Evolutionary conservation across 1,139 yeast species (phyloP), one percentile per base, ranked within the genome.

Genomic region (Diutina sp.): DNA sequence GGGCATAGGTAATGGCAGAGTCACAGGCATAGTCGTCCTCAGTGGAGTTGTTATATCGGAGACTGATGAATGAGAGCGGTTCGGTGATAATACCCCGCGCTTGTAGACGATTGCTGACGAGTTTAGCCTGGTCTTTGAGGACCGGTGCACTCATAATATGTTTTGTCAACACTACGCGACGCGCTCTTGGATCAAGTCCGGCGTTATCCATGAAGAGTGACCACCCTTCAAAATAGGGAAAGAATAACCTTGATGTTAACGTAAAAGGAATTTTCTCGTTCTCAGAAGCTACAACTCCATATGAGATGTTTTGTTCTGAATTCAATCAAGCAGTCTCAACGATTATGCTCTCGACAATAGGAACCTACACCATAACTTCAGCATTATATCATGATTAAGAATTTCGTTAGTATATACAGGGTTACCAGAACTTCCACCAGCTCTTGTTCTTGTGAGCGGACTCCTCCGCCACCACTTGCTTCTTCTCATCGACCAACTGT

Each of bases 401-500:
- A 21, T 21, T 35, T 35, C 14, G 41, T 35, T 44, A 44, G 29
- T 14, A 47, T 14, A 14, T 9, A 47, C 35, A 28, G 29, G 30
- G 30, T 29, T 50, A 50, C 53, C 53, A 50, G 18, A 29, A n/a
- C 44, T 50, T 50, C 53, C 53, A 50, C 25, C n/a, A 30, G 14
- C 14, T n/a, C 14, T 50, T 50, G 18, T 28, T n/a, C 38, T 48
- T 48, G 18, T 11, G 16, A 6, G 28, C n/a, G 14, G 32, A 11
- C 18, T 16, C 41, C n/a, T 38, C 45, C 14, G 14, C 51, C 56
- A 67, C 58, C 47, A 65, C 67, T 32, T 58, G 60, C 56, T 66
- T 66, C 60, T 69, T 72, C 14, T 61, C 63, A 55, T 72, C 72
- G 25, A 76, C 67, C 51, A 74, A 62, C 2, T 41, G 51, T 58